Evolutionary conservation across 352 stramenopile species (phyloP).

Genomic region (Pythium plurisporium): DNA sequence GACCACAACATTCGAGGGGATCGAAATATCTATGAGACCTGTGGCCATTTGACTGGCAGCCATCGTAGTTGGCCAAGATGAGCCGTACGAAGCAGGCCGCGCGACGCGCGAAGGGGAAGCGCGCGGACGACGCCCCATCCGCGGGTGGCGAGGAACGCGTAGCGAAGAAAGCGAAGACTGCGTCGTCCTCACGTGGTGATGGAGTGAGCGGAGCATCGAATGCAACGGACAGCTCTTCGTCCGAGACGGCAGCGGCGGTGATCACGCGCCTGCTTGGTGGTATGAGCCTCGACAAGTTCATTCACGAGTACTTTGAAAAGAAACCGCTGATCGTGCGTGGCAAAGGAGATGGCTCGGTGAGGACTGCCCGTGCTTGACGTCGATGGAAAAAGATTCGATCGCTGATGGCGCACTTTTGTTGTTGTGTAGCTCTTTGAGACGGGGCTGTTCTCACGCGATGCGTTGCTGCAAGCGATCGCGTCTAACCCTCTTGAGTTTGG

Average conservation of each 20-base stretch:
- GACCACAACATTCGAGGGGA: too few species aligned
- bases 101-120: conserved; percentile 37
- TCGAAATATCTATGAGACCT: too few species aligned
- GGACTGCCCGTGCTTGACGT: background rate
- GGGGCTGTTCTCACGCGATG: conserved; percentile 63
- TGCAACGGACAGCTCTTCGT: background rate
- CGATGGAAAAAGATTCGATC: too few species aligned
- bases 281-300: conserved; percentile 58
- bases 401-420: background rate
- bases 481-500: conserved; percentile 53
- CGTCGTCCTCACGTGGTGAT: too few species aligned
- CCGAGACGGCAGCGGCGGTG: background rate
- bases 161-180: conserved; percentile 42
- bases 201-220: background rate
- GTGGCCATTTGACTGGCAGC: conserved; percentile 1
- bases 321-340: conserved; percentile 70
- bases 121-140: conserved; percentile 11
- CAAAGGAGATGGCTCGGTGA: conserved; percentile 38
- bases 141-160: conserved; percentile 1
- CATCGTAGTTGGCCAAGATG: conserved; percentile 24
- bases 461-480: conserved; percentile 56
- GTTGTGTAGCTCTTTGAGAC: conserved; percentile 39
- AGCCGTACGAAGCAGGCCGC: conserved; percentile 42
- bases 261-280: conserved; percentile 55
- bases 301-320: conserved; percentile 80